phyloP scores from a whole-genome alignment of 1,284 basidiomycete species.

The Austroboletus rostrupii region DNA sequence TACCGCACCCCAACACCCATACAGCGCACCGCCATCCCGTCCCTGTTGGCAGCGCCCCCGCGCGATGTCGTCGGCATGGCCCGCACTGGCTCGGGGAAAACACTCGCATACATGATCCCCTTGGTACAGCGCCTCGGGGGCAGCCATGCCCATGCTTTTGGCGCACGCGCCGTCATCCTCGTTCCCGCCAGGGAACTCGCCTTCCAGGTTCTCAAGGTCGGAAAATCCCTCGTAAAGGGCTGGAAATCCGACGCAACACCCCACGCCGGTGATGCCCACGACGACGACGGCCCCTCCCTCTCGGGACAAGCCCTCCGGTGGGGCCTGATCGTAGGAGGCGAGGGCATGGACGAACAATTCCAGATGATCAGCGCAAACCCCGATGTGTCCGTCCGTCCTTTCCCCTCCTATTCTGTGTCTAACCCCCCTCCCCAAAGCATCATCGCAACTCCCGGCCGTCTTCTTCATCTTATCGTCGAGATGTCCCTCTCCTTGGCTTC shows the following conservation, averaged over 20 bases:
- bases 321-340: constrained; percentile 95
- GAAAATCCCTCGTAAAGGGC: constrained; percentile 87
- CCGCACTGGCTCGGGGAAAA: constrained; percentile 96
- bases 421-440: constrained; percentile 51
- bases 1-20: constrained; percentile 97
- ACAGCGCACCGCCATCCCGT: constrained; percentile 87
- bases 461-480: constrained; percentile 93
- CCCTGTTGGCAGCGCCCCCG: constrained; percentile 81
- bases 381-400: constrained; percentile 70
- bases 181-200: constrained; percentile 94
- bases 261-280: constrained; percentile 57
- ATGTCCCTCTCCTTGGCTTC: constrained; percentile 93
- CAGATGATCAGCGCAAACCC: constrained; percentile 93
- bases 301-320: constrained; percentile 77
- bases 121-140: constrained; percentile 85
- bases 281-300: constrained; percentile 42
- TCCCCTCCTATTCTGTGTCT: constrained; percentile 5
- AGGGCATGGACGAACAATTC: constrained; percentile 95
- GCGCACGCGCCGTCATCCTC: constrained; percentile 85
- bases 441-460: constrained; percentile 95
- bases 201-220: constrained; percentile 90
- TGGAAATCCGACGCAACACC: constrained; percentile 59
- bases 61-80: constrained; percentile 98
- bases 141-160: constrained; percentile 76
- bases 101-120: constrained; percentile 93